Evolutionary conservation across 2,329 filamentous ascomycete genomes (phyloP), one percentile per base, ranked within the genome.

Genomic region (Periconia digitata): DNA sequence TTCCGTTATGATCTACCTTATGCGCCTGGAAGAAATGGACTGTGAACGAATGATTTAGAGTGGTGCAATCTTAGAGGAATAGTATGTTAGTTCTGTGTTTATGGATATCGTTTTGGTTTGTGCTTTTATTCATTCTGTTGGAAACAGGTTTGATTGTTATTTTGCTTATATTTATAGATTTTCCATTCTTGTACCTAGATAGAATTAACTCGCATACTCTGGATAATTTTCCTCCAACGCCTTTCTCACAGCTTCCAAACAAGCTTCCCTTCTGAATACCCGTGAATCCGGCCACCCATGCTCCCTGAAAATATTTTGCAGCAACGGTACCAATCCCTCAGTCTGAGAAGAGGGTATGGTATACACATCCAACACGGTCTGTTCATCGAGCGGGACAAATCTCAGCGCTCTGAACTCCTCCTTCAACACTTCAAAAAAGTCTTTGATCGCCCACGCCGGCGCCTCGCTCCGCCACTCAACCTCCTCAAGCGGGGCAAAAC

Each of bases 341-440:
- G 3, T n/a, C 15, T 41, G 13, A 13, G 20, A 17, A 3, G 37
- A 23, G n/a, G 13, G 16, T 18, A 23, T 13, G 1, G 17, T 23
- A 29, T 39, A 48, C 24, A 41, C 27, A 35, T 46, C 42, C 2
- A 35, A 18, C 13, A 54, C 45, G 2, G 2, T 36, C 12, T 29
- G 23, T 8, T 16, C 16, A 12, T 37, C 36, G 6, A 47, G 20
- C 2, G 54, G 52, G 7, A 55, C 45, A 38, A 57, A 55, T 13
- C 53, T 43, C 3, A 53, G 45, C 22, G 21, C 42, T 20, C 24
- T 21, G 37, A 54, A 53, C 21, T 48, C 32, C 21, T 29, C 40
- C 35, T 53, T 51, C 34, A 55, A 36, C 41, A 46, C 47, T 20
- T 54, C 46, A 21, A 56, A 59, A 32, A 56, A 59, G 32, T 49